These are phyloP conservation scores for Talaromyces trachyspermus DNA, from an alignment of 495 filamentous ascomycete species.

Conservation along the genomic window DNA sequence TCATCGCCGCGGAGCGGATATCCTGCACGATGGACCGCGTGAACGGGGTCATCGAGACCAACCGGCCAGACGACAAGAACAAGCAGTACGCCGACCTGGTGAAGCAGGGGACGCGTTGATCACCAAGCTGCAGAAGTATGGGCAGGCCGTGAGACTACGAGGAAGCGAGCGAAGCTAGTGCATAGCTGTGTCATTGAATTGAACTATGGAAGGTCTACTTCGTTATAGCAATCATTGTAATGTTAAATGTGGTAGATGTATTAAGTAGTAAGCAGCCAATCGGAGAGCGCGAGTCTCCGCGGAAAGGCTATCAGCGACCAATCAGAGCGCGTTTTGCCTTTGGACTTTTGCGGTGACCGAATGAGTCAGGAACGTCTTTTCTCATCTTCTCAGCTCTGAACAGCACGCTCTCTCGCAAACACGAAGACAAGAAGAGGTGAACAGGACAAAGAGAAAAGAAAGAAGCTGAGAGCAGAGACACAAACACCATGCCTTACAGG, in stretches of 20 bases:
- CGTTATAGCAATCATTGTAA: too few relatives aligned
- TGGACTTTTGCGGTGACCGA: background rate
- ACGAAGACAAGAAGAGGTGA: too few relatives aligned
- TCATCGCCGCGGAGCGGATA: constrained; percentile 90
- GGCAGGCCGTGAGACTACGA: constrained; percentile 86
- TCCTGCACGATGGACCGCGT: constrained; percentile 97
- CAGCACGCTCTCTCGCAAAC: background rate
- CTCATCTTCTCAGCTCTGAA: too few relatives aligned
- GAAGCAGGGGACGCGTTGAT: constrained; percentile 95
- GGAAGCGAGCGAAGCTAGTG: constrained; percentile 82
- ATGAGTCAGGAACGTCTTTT: too few relatives aligned
- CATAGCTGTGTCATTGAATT: too few relatives aligned
- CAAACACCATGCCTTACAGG: too few relatives aligned
- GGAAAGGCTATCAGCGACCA: background rate
- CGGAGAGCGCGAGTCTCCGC: constrained; percentile 2
- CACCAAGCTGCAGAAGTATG: constrained; percentile 98
- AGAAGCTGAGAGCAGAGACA: too few relatives aligned
- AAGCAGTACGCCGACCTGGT: constrained; percentile 97
- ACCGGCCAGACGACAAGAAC: constrained; percentile 96
- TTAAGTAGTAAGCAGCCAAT: background rate
- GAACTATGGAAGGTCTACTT: too few relatives aligned
- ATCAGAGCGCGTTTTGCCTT: background rate
- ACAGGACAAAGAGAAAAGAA: too few relatives aligned
- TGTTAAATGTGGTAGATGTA: background rate
- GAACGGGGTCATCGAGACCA: constrained; percentile 95